Evolutionary conservation across 805 yeast species (phyloP).

Genomic region (Kockiozyma suomiensis): DNA sequence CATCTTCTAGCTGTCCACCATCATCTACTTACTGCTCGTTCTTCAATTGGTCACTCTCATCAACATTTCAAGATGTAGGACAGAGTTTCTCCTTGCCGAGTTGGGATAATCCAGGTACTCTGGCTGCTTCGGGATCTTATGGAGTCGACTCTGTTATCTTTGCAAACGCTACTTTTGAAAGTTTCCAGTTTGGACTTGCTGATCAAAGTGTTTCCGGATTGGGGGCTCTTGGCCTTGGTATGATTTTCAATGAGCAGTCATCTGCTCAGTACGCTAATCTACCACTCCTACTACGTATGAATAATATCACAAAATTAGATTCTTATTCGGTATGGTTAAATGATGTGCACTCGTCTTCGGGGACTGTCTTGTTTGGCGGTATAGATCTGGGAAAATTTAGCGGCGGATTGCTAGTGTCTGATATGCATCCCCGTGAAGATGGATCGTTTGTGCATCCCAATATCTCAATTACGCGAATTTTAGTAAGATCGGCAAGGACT

Average conservation of each 20-base stretch:
- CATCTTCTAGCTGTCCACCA: conserved; percentile 38
- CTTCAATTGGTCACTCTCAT: conserved; percentile 40
- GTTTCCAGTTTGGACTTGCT: conserved; percentile 74
- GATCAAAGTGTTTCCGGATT: conserved; percentile 62
- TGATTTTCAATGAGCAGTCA: conserved; percentile 41
- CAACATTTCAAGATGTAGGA: conserved; percentile 33
- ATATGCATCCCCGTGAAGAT: conserved; percentile 16
- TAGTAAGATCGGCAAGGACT: not conserved
- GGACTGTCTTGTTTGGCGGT: conserved; percentile 51
- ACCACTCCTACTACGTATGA: conserved; percentile 43
- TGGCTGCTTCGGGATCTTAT: conserved; percentile 58
- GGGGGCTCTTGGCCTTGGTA: conserved; percentile 53
- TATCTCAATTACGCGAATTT: conserved; percentile 18
- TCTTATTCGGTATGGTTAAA: conserved; percentile 54
- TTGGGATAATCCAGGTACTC: conserved; percentile 54
- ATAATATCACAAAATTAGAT: conserved; percentile 47
- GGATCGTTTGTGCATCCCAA: not conserved
- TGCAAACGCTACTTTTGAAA: conserved; percentile 51
- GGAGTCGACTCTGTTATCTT: conserved; percentile 63
- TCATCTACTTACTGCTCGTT: conserved; percentile 35
- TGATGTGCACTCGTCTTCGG: conserved; percentile 40
- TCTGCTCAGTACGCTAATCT: conserved; percentile 38
- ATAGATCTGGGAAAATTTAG: conserved; percentile 47
- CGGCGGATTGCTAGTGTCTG: conserved; percentile 44
- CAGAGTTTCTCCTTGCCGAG: conserved; percentile 40